Base-by-base conservation (phyloP, 306 rosid species). In the Dryas octopetala region DNA sequence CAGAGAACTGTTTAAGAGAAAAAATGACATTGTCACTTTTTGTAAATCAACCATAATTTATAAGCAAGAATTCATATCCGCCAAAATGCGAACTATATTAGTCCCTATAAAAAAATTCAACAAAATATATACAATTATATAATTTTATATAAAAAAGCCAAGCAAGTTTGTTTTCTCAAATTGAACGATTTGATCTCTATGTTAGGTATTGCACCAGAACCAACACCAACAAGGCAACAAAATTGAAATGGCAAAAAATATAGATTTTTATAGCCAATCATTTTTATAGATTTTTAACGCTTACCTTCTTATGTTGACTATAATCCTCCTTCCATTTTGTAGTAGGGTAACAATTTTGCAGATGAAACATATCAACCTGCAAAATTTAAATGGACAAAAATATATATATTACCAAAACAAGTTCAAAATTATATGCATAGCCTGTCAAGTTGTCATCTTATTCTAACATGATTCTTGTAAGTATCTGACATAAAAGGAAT, bases 341-440 rank as follows among this genome's bases (percentile, higher is more conserved):
- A 59, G 89, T 68, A 67, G 93, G 91, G 76, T 67, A 88, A 70
- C 75, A 81, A 85, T 80, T 84, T 83, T 92, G 92, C 80, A 92
- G 89, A 83, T 95, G 97, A 82, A 89, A 92, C 66, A 89, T 82
- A 89, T 92, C 97, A 75, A 84, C 98, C 98, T 95, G 84, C 49
- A 83, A 76, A 71, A 28, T 57, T 63, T 46, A 49, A 74, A 79
- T 38, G 49, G 74, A 53, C 40, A 68, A 46, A 52, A 46, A 60
- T 62, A 60, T 26, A 58, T 66, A 16, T n/a, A 54, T 11, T 46
- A 43, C 3, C 23, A 2, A 45, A 47, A 14, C 23, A 57, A 17
- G 1, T 4, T 32, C 7, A 45, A 72, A 12, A 44, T 45, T 47
- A 15, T 9, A 23, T 6, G 4, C 64, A 69, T 2, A 41, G 52